phyloP scores from a whole-genome alignment of 805 yeast species.

The Suhomyces emberorum region DNA sequence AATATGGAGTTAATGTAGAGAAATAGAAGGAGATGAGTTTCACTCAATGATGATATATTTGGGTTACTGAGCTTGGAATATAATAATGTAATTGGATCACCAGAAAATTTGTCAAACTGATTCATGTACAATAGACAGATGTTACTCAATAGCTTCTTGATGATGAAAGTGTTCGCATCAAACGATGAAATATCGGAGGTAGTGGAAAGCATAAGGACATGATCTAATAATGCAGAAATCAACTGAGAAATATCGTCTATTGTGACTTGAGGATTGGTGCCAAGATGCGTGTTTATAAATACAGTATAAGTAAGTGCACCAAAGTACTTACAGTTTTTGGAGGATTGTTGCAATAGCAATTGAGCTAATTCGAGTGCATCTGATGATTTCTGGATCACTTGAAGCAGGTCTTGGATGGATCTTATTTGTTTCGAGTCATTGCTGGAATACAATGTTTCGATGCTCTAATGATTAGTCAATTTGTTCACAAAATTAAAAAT shows the following conservation, averaged over 20 bases:
- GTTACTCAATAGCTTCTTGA: constrained; percentile 57
- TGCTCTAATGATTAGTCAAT: constrained; percentile 8
- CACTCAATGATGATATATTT: constrained; percentile 4
- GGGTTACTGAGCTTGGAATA: constrained; percentile 2
- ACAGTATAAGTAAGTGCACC: constrained; percentile 83
- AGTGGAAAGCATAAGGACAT: constrained; percentile 6
- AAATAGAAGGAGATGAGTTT: constrained; percentile 15
- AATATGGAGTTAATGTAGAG: constrained; percentile 42
- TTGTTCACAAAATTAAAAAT: no score
- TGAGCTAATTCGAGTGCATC: constrained; percentile 60
- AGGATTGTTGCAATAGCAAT: constrained; percentile 39
- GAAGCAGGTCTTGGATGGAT: constrained; percentile 53
- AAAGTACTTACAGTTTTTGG: constrained; percentile 59
- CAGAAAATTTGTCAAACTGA: constrained; percentile 34
- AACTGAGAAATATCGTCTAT: constrained; percentile 2
- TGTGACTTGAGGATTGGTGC: neutral
- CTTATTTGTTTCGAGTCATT: constrained; percentile 36
- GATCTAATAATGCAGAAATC: constrained; percentile 6
- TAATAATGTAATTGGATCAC: constrained; percentile 9
- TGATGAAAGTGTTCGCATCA: constrained; percentile 34
- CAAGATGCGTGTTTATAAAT: constrained; percentile 36
- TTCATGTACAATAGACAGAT: constrained; percentile 47
- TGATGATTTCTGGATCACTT: constrained; percentile 52
- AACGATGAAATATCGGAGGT: constrained; percentile 1
- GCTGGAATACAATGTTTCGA: constrained; percentile 45